Conservation (phyloP, 495 filamentous ascomycete species). For the Rostrohypoxylon terebratum region DNA sequence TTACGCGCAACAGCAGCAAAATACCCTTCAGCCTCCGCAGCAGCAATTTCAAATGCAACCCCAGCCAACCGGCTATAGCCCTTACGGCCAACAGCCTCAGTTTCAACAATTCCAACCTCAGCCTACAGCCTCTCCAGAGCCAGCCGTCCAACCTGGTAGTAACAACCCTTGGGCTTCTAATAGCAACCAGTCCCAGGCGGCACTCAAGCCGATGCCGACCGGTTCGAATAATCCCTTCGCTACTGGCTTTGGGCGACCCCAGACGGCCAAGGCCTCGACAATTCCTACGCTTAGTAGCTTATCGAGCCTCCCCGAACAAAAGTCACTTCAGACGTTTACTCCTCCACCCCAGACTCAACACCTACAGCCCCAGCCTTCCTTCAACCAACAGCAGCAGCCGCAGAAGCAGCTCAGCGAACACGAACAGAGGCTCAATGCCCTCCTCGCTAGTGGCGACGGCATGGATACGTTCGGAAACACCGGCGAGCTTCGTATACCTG, state of each 20-base stretch:
- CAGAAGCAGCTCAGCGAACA: slow-evolving; percentile 75
- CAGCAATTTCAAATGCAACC: slow-evolving; percentile 57
- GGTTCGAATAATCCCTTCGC: slow-evolving; percentile 99
- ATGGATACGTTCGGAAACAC: slow-evolving; percentile 98
- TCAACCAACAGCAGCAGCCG: slow-evolving; percentile 59
- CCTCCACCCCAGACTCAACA: slow-evolving; percentile 46
- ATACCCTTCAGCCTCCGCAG: slow-evolving; percentile 28
- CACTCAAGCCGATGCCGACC: slow-evolving; percentile 74
- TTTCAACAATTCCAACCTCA: slow-evolving; percentile 66
- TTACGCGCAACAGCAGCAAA: slow-evolving; percentile 74
- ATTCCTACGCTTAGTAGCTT: slow-evolving; percentile 66
- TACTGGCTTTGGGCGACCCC: slow-evolving; percentile 58
- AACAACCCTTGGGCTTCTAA: slow-evolving; percentile 82
- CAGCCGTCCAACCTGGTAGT: slow-evolving; percentile 74
- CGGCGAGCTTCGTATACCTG: slow-evolving; percentile 91
- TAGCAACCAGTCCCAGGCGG: slow-evolving; percentile 58
- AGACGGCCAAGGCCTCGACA: slow-evolving; percentile 63
- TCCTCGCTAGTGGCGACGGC: slow-evolving; percentile 87
- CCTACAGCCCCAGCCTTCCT: slow-evolving; percentile 47
- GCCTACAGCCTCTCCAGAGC: slow-evolving; percentile 65
- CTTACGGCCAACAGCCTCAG: slow-evolving; percentile 58
- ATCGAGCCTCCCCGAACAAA: slow-evolving; percentile 77
- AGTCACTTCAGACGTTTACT: slow-evolving; percentile 66
- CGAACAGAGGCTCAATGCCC: slow-evolving; percentile 87
- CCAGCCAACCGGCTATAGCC: slow-evolving; percentile 58